A percentile compares a stretch with the other conserved stretches of the same genome.
Conservation (phyloP, 2,329 filamentous ascomycete species). For the Fusarium chaquense region DNA sequence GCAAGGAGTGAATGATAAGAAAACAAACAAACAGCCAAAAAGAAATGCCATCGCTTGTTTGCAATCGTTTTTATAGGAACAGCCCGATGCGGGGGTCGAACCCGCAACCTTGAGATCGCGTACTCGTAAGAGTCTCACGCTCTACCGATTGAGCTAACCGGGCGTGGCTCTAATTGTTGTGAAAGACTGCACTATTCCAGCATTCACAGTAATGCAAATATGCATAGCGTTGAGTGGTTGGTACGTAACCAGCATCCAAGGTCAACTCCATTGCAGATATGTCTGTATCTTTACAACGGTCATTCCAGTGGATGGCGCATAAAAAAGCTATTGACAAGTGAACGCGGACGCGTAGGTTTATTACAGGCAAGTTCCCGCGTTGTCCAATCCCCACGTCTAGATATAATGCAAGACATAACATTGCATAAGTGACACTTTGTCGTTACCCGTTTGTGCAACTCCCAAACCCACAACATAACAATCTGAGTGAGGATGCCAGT, state of each 20-base stretch:
- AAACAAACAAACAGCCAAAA: not conserved
- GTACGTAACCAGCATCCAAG: too few relatives aligned
- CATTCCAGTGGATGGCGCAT: too few relatives aligned
- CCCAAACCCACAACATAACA: rapidly evolving
- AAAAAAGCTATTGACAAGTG: too few relatives aligned
- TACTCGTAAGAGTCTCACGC: slow-evolving; percentile 73
- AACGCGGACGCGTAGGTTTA: too few relatives aligned
- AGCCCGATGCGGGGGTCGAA: slow-evolving; percentile 63
- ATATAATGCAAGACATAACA: not conserved
- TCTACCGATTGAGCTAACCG: slow-evolving; percentile 62
- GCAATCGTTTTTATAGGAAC: slow-evolving; percentile 49
- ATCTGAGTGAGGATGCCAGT: not conserved
- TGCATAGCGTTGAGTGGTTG: not conserved
- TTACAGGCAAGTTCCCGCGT: too few relatives aligned
- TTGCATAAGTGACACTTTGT: not conserved
- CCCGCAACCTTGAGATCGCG: slow-evolving; percentile 67
- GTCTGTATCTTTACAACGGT: too few relatives aligned
- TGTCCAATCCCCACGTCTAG: too few relatives aligned
- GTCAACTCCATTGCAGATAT: too few relatives aligned
- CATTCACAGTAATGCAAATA: not conserved
- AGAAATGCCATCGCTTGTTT: slow-evolving; percentile 22
- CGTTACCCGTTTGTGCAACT: not conserved
- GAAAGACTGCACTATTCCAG: rapidly evolving
- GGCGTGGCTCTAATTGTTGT: slow-evolving; percentile 51
- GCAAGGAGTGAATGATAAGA: not conserved